Evolutionary conservation across 495 filamentous ascomycete genomes (phyloP).

Genomic region (Rhypophila decipiens): DNA sequence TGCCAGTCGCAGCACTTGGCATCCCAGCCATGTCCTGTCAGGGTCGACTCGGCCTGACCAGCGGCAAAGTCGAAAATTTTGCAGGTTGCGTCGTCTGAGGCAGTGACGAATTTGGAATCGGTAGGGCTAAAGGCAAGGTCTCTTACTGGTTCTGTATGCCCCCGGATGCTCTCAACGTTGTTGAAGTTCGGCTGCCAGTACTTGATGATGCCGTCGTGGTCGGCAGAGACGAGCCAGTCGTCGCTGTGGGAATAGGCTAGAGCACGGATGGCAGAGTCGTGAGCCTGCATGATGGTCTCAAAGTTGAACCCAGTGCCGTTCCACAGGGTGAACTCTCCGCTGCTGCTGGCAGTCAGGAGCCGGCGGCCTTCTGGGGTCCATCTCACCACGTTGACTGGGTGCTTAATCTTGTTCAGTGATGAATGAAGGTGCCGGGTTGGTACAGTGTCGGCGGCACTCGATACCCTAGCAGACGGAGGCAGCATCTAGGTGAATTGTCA

Average conservation of each 20-base stretch:
- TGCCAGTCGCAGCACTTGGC: conserved; percentile 97
- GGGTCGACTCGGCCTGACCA: conserved; percentile 67
- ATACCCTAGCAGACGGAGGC: conserved; percentile 66
- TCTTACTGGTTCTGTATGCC: conserved; percentile 81
- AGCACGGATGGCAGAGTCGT: conserved; percentile 87
- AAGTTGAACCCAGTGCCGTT: conserved; percentile 99
- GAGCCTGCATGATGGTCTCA: conserved; percentile 97
- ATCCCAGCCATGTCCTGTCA: conserved; percentile 93
- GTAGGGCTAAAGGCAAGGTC: conserved; percentile 91
- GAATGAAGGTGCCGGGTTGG: conserved; percentile 88
- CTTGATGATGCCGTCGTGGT: conserved; percentile 91
- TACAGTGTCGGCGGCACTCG: conserved; percentile 72
- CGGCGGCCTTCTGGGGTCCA: conserved; percentile 96
- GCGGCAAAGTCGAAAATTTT: conserved; percentile 97
- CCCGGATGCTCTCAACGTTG: conserved; percentile 91
- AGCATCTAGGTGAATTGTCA: conserved; percentile 84
- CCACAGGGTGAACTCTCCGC: conserved; percentile 97
- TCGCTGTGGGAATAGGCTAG: conserved; percentile 86
- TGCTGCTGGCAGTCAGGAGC: conserved; percentile 85
- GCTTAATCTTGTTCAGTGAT: conserved; percentile 94
- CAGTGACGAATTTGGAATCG: conserved; percentile 92
- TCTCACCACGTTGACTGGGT: conserved; percentile 92
- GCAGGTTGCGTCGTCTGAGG: conserved; percentile 84
- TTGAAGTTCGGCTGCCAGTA: conserved; percentile 99
- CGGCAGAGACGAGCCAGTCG: conserved; percentile 93